Percentiles rank a stretch among this genome's conserved stretches.
phyloP scores from a whole-genome alignment of 2,329 filamentous ascomycete genomes.

The Fusarium mundagurra region DNA sequence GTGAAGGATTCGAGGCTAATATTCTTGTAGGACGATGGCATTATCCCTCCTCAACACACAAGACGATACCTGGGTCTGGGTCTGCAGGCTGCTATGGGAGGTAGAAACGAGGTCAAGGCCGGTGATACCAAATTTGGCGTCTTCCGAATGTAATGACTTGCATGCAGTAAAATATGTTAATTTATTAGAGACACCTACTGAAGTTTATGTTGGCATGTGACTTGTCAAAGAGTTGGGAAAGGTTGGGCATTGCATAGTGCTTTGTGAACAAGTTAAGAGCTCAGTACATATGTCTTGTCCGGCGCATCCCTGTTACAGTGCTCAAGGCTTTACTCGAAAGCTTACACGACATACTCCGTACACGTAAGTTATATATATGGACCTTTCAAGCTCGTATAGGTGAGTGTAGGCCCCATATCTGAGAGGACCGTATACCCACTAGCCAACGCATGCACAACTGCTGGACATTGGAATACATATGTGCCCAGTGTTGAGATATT shows the following conservation, averaged over 20 bases:
- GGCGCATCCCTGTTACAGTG: not conserved
- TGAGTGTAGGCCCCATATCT: not conserved
- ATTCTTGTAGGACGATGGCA: slow-evolving; percentile 73
- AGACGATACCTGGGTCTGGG: slow-evolving; percentile 76
- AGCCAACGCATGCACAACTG: not conserved
- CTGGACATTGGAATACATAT: not conserved
- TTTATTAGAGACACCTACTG: not conserved
- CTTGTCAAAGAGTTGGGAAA: not conserved
- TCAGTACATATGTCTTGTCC: not conserved
- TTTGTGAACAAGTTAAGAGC: not conserved
- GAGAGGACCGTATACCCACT: not conserved
- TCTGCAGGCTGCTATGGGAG: slow-evolving; percentile 76
- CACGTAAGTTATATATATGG: not conserved
- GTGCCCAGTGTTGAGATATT: not conserved
- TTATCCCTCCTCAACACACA: slow-evolving; percentile 82
- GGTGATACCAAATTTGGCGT: slow-evolving; percentile 79
- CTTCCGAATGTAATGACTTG: slow-evolving; percentile 75
- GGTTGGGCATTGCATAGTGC: not conserved
- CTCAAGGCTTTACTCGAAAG: not conserved
- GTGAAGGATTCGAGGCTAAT: not conserved
- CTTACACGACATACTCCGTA: not conserved
- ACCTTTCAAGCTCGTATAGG: not conserved
- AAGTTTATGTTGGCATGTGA: not conserved
- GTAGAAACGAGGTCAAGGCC: slow-evolving; percentile 68
- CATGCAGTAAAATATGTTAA: slow-evolving; percentile 4